These are phyloP conservation scores for Oryza coarctata DNA, from an alignment of 176 grass and related monocot species.

Conservation along the genomic window DNA sequence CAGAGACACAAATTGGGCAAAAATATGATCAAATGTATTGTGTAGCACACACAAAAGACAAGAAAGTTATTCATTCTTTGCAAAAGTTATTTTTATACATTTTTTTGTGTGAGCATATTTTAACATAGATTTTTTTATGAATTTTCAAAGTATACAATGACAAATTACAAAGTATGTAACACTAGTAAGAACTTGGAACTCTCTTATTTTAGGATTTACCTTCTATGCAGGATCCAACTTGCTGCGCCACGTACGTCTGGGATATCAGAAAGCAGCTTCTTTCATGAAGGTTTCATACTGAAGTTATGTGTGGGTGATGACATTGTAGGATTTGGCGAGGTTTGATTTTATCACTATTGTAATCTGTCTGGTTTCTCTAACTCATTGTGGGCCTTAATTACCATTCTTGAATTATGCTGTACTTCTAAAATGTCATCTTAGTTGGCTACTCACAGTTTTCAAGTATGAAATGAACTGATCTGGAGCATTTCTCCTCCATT, in stretches of 20 bases:
- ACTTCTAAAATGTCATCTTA: not conserved
- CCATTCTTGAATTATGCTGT: not conserved
- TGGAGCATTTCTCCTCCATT: not conserved
- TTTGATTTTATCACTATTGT: slow-evolving; percentile 50
- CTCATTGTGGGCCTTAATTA: not conserved
- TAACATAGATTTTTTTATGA: not conserved
- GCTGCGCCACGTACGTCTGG: slow-evolving; percentile 64
- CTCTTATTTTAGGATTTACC: slow-evolving; percentile 3
- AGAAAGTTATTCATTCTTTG: not conserved
- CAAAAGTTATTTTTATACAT: not conserved
- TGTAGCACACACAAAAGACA: not conserved
- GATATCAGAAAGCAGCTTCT: slow-evolving; percentile 45
- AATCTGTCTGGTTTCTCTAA: not conserved
- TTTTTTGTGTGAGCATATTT: not conserved
- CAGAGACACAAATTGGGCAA: not conserved
- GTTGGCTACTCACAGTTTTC: not conserved
- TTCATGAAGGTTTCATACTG: slow-evolving; percentile 74
- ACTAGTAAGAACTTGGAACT: not conserved
- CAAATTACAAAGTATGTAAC: not conserved
- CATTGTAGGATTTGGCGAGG: slow-evolving; percentile 81
- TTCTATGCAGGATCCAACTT: slow-evolving; percentile 79
- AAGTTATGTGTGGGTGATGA: slow-evolving; percentile 60
- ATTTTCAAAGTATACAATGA: not conserved
- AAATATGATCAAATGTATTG: not conserved
- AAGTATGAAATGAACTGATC: not conserved